Evolutionary conservation across 495 filamentous ascomycete genomes (phyloP), one percentile per base, ranked within the genome.

Genomic region (Hypoxylon perforatum): DNA sequence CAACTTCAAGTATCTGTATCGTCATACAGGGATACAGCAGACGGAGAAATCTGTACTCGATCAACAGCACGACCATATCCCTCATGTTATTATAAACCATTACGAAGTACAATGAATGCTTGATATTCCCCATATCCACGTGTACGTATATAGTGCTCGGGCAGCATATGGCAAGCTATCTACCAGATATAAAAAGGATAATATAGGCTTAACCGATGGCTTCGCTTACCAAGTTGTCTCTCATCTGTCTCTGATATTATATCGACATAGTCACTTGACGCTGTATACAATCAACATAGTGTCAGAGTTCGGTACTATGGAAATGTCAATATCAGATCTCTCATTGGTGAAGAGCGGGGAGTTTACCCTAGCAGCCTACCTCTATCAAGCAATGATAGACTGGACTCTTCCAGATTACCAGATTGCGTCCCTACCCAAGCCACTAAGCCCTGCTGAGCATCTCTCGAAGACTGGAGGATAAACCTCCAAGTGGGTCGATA

Each of bases 391-490:
- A 64, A 52, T 61, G 56, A 64, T 64, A 51, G 47, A 69, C 60
- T 47, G 42, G 54, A 63, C 65, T 58, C 65, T 63, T 69, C 60
- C 51, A 39, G 65, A 39, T 42, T 15, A 8, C 15, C 28, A n/a
- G 2, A 35, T 21, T 53, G 23, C 28, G 2, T 23, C 12, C 50
- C 30, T 21, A 12, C 50, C 35, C 15, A 57, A n/a, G 39, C 65
- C 54, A 67, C 53, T 62, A 67, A 62, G 58, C 65, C 58, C 48
- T 67, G 65, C 58, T 67, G 58, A 58, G 65, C 58, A 67, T 67
- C 58, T 61, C 39, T 67, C 42, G 33, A 59, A 63, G 30, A 57
- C 11, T 41, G 45, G 10, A 23, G 14, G 45, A 57, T 28, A 18
- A 57, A 55, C 28, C 22, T 54, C n/a, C 4, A 41, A 38, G 58